A percentile compares a stretch with the other conserved stretches of the same genome.
phyloP scores from a whole-genome alignment of 2,329 filamentous ascomycete species.

The Fusarium transvaalense region DNA sequence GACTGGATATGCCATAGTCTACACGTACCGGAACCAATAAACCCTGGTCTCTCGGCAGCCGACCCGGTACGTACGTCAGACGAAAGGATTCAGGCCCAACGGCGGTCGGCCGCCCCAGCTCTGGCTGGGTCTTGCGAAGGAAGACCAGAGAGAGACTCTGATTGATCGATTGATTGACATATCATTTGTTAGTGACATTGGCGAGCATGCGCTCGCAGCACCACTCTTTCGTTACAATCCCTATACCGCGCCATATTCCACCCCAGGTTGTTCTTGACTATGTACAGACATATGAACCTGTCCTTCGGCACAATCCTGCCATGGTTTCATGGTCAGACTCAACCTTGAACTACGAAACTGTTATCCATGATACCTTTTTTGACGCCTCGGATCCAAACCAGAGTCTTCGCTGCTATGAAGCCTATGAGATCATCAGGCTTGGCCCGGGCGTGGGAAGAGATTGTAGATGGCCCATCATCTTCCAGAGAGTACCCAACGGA shows the following conservation, averaged over 20 bases:
- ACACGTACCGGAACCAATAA: neutral
- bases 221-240: conserved; percentile 55
- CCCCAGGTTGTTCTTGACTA: conserved; percentile 53
- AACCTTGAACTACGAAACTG: conserved; percentile 47
- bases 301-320: conserved; percentile 57
- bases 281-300: conserved; percentile 56
- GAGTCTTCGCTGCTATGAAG: conserved; percentile 51
- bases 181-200: neutral
- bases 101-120: neutral
- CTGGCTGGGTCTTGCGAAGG: neutral
- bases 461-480: conserved; percentile 58
- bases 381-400: conserved; percentile 47
- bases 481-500: conserved; percentile 58
- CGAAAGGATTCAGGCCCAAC: neutral
- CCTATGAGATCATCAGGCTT: conserved; percentile 51
- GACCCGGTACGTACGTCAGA: conserved; percentile 11
- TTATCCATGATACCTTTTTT: conserved; percentile 58
- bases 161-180: neutral
- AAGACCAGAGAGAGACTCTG: neutral
- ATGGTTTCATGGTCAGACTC: conserved; percentile 52
- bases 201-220: conserved; percentile 49
- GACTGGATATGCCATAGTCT: neutral
- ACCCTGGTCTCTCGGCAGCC: neutral
- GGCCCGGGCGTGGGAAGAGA: conserved; percentile 56
- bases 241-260: conserved; percentile 55